phyloP scores from a whole-genome alignment of 306 rosid species.

The Vicia sativa region DNA sequence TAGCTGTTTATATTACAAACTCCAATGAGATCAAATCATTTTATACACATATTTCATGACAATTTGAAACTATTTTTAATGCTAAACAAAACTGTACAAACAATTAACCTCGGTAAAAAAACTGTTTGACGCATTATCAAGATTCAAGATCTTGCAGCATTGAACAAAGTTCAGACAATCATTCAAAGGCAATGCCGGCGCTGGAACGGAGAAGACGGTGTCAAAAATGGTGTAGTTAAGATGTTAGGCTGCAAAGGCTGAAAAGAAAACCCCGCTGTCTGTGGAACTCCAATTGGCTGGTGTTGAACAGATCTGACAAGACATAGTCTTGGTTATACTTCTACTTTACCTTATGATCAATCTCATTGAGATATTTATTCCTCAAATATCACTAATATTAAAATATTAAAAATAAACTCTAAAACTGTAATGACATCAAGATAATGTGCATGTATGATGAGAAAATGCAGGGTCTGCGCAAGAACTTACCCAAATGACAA shows the following conservation, averaged over 20 bases:
- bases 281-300: constrained; percentile 60
- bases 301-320: constrained; percentile 69
- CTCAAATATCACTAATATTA: constrained; percentile 19
- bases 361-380: constrained; percentile 8
- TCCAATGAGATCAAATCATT: constrained; percentile 23
- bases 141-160: constrained; percentile 29
- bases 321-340: constrained; percentile 9
- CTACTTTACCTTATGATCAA: constrained; percentile 22
- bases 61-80: constrained; percentile 41
- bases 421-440: neutral
- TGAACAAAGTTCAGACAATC: constrained; percentile 33
- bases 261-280: constrained; percentile 67
- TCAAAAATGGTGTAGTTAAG: constrained; percentile 63
- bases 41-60: constrained; percentile 36
- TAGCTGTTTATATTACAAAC: neutral
- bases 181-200: constrained; percentile 64
- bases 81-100: constrained; percentile 40
- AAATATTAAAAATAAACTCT: constrained; percentile 1
- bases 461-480: neutral
- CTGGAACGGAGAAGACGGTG: constrained; percentile 64
- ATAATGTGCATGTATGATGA: neutral
- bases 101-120: constrained; percentile 34
- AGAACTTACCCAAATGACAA: constrained; percentile 69
- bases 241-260: constrained; percentile 81
- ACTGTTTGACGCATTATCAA: constrained; percentile 28